These are phyloP conservation scores for Dioscorea zingiberensis DNA, from an alignment of 106 monocot species.

Conservation along the genomic window DNA sequence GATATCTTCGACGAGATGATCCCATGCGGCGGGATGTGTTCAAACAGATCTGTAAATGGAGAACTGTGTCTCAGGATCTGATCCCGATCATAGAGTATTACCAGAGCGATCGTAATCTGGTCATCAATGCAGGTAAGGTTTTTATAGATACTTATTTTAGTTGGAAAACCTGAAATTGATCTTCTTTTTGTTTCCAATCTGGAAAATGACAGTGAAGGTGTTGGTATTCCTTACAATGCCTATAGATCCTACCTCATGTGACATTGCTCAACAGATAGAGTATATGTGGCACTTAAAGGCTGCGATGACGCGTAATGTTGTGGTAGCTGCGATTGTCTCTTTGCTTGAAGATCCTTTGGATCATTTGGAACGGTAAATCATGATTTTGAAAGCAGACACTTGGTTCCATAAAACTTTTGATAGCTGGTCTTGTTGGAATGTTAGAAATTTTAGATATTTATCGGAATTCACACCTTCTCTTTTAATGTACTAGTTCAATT, in stretches of 20 bases:
- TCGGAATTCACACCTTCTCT: no score
- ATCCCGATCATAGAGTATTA: conserved; percentile 65
- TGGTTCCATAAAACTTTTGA: no score
- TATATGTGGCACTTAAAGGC: conserved; percentile 86
- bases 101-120: conserved; percentile 61
- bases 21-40: conserved; percentile 60
- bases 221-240: conserved; percentile 97
- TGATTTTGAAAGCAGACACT: no score
- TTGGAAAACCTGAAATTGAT: no score
- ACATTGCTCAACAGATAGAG: conserved; percentile 69
- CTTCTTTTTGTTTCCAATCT: no score
- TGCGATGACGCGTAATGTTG: conserved; percentile 48
- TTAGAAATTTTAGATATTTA: no score
- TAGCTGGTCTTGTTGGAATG: no score
- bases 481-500: no score
- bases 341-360: conserved; percentile 82
- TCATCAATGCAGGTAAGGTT: conserved; percentile 45
- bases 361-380: conserved; percentile 64
- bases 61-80: conserved; percentile 57
- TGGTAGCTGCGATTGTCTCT: conserved; percentile 56
- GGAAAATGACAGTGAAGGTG: conserved; percentile 63
- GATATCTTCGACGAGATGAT: conserved; percentile 82
- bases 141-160: neutral
- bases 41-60: conserved; percentile 97
- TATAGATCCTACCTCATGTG: conserved; percentile 63